Evolutionary conservation across 2,329 filamentous ascomycete genomes (phyloP).

Genomic region (Cordyceps farinosa): DNA sequence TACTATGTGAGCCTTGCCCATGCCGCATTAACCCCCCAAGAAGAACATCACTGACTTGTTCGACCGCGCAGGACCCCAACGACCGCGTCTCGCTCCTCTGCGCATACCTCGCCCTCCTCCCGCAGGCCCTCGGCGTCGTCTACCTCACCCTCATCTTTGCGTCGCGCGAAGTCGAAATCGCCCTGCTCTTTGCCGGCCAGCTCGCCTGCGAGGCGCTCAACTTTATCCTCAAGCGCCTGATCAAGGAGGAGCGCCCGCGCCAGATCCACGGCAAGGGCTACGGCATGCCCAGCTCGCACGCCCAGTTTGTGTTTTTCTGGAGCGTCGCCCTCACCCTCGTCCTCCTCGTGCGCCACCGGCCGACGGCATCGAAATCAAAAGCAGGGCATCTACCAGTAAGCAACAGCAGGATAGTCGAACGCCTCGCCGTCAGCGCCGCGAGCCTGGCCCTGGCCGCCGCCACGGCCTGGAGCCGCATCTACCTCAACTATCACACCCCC

Average conservation of each 20-base stretch:
- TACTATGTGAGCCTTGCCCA: conserved; percentile 67
- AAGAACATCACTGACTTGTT: too few relatives aligned
- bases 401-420: conserved; percentile 52
- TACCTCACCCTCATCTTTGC: conserved; percentile 90
- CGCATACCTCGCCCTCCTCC: conserved; percentile 90
- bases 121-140: conserved; percentile 83
- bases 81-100: conserved; percentile 83
- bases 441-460: conserved; percentile 59
- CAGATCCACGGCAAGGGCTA: conserved; percentile 90
- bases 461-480: conserved; percentile 81
- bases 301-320: conserved; percentile 93
- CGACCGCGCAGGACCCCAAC: conserved; percentile 66
- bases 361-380: conserved; percentile 28
- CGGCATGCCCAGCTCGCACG: conserved; percentile 92
- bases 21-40: too few relatives aligned
- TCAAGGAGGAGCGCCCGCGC: conserved; percentile 85
- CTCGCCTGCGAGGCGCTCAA: conserved; percentile 89
- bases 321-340: conserved; percentile 80
- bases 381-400: background rate
- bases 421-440: conserved; percentile 48
- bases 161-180: conserved; percentile 83
- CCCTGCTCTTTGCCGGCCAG: conserved; percentile 88
- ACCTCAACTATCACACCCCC: conserved; percentile 87
- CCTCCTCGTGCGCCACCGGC: conserved; percentile 73
- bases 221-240: conserved; percentile 81